phyloP scores from a whole-genome alignment of 2,329 filamentous ascomycete genomes.

The Rugonectria rugulosa region DNA sequence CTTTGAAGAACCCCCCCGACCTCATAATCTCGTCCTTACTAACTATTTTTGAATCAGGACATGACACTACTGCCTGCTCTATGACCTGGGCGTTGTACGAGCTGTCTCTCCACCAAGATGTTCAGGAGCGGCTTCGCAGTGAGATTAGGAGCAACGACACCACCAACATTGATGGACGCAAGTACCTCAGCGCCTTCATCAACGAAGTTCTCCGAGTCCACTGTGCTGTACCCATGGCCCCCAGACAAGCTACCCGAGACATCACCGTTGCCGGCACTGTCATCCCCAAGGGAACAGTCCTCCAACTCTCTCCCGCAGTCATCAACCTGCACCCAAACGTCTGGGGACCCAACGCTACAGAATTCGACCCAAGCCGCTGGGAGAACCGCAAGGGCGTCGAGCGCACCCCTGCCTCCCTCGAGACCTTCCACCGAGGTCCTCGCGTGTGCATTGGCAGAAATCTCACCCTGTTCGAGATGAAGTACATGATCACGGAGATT shows the following conservation, averaged over 20 bases:
- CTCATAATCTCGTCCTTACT: neutral
- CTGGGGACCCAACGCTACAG: conserved; percentile 47
- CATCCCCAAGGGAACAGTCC: conserved; percentile 49
- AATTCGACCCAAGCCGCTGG: conserved; percentile 51
- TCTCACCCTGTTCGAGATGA: conserved; percentile 48
- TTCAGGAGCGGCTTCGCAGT: conserved; percentile 48
- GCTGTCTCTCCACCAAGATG: conserved; percentile 44
- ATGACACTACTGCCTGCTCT: conserved; percentile 54
- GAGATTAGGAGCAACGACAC: conserved; percentile 43
- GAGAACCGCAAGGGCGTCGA: conserved; percentile 33
- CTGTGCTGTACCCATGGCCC: conserved; percentile 47
- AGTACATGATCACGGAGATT: conserved; percentile 45
- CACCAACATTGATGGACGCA: conserved; percentile 42
- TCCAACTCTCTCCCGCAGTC: conserved; percentile 48
- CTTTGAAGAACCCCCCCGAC: neutral
- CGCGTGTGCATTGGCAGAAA: conserved; percentile 49
- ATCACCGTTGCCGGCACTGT: conserved; percentile 45
- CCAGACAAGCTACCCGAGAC: conserved; percentile 44
- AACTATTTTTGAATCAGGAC: conserved; percentile 28
- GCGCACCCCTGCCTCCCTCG: conserved; percentile 41
- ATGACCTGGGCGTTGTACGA: conserved; percentile 53
- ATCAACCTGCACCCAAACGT: conserved; percentile 45
- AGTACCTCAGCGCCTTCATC: conserved; percentile 51
- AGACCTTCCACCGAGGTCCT: conserved; percentile 48
- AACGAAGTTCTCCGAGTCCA: conserved; percentile 54